Conservation (phyloP, 1,284 basidiomycete species). For the Pseudozyma thailandica region DNA sequence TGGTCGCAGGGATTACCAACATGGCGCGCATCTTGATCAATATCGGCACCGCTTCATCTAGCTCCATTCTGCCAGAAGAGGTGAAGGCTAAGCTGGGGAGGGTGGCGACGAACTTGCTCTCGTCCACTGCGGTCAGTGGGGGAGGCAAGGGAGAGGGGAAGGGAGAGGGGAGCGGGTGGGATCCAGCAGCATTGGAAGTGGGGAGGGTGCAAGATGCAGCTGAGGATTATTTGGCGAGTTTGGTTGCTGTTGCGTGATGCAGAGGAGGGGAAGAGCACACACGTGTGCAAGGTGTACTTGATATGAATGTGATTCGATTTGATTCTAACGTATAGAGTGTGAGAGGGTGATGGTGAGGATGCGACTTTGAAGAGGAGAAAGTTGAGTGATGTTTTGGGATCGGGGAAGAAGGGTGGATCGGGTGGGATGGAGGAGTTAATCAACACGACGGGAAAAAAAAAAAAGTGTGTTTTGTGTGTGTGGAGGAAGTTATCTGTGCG, state of each 20-base stretch:
- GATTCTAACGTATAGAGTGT: neutral
- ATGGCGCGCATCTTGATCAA: constrained; percentile 35
- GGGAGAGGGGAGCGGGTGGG: constrained; percentile 20
- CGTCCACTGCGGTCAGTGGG: constrained; percentile 8
- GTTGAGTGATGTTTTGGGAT: neutral
- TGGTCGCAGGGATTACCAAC: constrained; percentile 75
- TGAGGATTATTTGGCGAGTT: constrained; percentile 36
- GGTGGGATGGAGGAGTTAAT: too few relatives aligned
- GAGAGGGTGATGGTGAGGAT: neutral
- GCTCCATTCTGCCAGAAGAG: neutral
- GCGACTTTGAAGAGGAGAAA: neutral
- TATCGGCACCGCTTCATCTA: neutral
- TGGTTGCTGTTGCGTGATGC: constrained; percentile 29
- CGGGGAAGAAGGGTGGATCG: neutral
- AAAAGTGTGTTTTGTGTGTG: too few relatives aligned
- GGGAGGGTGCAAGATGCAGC: constrained; percentile 41
- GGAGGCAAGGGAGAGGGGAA: constrained; percentile 3
- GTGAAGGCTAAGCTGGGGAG: constrained; percentile 13
- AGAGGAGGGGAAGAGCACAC: neutral
- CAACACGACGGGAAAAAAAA: too few relatives aligned
- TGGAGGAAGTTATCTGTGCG: too few relatives aligned
- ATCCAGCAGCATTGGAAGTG: constrained; percentile 39
- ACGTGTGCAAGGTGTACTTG: neutral
- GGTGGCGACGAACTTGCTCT: constrained; percentile 13
- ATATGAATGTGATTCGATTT: neutral